phyloP scores from a whole-genome alignment of 495 filamentous ascomycete species.

The Cercophora scortea region DNA sequence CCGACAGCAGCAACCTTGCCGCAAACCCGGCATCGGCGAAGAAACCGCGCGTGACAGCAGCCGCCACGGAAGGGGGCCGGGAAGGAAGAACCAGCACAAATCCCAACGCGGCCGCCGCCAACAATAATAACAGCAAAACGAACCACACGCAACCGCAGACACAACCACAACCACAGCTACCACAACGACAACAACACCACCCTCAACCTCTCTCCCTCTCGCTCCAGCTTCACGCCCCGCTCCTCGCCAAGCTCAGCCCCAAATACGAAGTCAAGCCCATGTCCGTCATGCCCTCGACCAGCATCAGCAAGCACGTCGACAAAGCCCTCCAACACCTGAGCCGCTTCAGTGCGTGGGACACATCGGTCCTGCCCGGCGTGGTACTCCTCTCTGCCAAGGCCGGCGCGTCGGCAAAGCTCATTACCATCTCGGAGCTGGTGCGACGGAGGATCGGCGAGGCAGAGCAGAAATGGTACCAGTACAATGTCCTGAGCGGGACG shows the following conservation, averaged over 20 bases:
- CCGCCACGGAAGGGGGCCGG: too few relatives aligned
- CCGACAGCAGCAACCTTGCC: too few relatives aligned
- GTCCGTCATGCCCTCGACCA: conserved; percentile 46
- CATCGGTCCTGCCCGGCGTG: conserved; percentile 18
- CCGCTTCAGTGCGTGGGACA: conserved; percentile 24
- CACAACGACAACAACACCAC: too few relatives aligned
- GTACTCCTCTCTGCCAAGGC: conserved; percentile 47
- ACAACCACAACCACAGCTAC: too few relatives aligned
- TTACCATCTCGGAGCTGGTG: conserved; percentile 57
- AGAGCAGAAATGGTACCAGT: conserved; percentile 53
- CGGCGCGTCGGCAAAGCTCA: conserved; percentile 46
- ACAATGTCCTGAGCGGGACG: conserved; percentile 39
- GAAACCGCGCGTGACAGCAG: too few relatives aligned
- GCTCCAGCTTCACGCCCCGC: conserved; percentile 14
- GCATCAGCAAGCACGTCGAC: conserved; percentile 47
- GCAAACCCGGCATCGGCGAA: too few relatives aligned
- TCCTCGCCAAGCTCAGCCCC: conserved; percentile 17
- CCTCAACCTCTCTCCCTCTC: too few relatives aligned
- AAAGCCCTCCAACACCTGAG: conserved; percentile 32
- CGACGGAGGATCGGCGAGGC: conserved; percentile 49
- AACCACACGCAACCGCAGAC: too few relatives aligned
- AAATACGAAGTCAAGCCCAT: conserved; percentile 34
- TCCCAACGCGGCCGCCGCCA: too few relatives aligned
- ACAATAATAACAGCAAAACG: too few relatives aligned
- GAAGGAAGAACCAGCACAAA: too few relatives aligned